phyloP scores from a whole-genome alignment of 1,139 yeast species.

The Saccharomyces hybrid region DNA sequence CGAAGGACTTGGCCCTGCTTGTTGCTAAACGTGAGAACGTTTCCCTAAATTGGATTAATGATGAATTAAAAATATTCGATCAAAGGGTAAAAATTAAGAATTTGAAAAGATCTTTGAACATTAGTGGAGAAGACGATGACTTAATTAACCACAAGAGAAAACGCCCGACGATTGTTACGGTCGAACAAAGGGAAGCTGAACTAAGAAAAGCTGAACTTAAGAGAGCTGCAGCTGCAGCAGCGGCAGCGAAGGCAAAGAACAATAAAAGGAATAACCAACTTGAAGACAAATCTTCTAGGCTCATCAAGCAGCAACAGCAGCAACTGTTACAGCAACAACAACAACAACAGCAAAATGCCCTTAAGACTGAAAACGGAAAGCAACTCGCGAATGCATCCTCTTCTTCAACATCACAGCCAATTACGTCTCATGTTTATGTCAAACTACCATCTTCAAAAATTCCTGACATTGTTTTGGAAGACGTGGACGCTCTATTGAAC shows the following conservation, averaged over 20 bases:
- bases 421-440: conserved; percentile 63
- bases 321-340: conserved; percentile 9
- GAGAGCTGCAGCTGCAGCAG: conserved; percentile 10
- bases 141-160: conserved; percentile 73
- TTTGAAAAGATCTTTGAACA: conserved; percentile 65
- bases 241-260: conserved; percentile 12
- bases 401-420: conserved; percentile 19
- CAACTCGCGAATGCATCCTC: conserved; percentile 10
- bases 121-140: conserved; percentile 80
- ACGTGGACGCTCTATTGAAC: conserved; percentile 66
- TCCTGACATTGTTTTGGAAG: conserved; percentile 84
- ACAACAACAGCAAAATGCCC: conserved; percentile 12
- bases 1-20: conserved; percentile 59
- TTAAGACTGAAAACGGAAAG: not conserved
- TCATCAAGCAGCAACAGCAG: conserved; percentile 7
- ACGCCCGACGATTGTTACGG: conserved; percentile 36
- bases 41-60: conserved; percentile 21
- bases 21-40: conserved; percentile 63
- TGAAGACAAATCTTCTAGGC: not conserved
- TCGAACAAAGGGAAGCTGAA: conserved; percentile 17
- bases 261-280: conserved; percentile 12
- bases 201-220: conserved; percentile 14
- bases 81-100: conserved; percentile 64
- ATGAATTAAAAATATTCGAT: conserved; percentile 21
- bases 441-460: conserved; percentile 83